A percentile compares a stretch with the other conserved stretches of the same genome.
These are phyloP conservation scores for Waltiozyma sp. DNA, from an alignment of 1,139 yeast species.

Conservation along the genomic window DNA sequence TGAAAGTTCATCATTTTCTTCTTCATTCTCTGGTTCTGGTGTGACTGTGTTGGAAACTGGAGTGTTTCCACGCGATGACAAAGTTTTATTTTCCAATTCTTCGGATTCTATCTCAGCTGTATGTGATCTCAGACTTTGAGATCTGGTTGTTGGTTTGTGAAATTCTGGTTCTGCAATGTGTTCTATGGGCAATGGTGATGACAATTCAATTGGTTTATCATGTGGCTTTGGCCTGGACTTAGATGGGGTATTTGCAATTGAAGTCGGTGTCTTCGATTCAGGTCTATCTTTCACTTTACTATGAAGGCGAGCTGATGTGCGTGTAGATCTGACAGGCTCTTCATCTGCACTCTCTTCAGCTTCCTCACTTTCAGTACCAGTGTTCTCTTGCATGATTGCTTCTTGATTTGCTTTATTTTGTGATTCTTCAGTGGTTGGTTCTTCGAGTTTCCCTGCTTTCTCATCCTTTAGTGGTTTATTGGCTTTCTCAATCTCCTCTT, in stretches of 20 bases:
- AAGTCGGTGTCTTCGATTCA: background rate
- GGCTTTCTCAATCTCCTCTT: conserved; percentile 2
- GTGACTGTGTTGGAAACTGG: background rate
- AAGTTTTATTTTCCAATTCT: background rate
- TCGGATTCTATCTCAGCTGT: background rate
- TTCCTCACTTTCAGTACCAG: conserved; percentile 2
- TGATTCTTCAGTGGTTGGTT: background rate
- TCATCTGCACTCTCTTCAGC: conserved; percentile 2
- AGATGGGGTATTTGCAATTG: background rate
- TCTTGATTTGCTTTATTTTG: no score
- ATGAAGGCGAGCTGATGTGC: background rate
- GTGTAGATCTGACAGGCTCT: background rate
- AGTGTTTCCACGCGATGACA: background rate
- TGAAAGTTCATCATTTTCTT: background rate
- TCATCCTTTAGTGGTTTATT: background rate
- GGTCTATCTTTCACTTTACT: background rate
- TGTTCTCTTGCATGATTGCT: no score
- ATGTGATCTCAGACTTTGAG: background rate
- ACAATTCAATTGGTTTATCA: no score
- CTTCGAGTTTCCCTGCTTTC: background rate
- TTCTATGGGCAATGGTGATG: background rate
- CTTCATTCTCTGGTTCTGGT: background rate
- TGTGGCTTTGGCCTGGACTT: background rate
- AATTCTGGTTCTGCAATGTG: background rate
- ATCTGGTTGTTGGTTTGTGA: background rate